Percentiles rank a stretch among this genome's conserved stretches.
phyloP scores from a whole-genome alignment of 1,284 basidiomycete species.

The Cryptococcus wingfieldii region DNA sequence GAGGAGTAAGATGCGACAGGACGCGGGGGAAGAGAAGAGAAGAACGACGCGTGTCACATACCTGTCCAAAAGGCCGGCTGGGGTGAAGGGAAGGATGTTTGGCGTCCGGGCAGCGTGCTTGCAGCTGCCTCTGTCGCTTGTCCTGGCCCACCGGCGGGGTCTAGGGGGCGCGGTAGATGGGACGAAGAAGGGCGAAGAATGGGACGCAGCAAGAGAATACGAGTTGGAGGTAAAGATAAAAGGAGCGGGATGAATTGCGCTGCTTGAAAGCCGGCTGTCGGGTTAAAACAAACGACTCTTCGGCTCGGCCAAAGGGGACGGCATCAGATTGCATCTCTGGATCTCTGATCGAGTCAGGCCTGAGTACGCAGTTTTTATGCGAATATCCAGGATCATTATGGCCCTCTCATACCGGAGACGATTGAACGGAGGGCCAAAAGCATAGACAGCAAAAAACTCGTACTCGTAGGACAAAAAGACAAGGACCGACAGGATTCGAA shows the following conservation, averaged over 20 bases:
- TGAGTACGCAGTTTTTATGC: too few relatives aligned
- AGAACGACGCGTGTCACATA: not conserved
- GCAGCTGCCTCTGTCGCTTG: not conserved
- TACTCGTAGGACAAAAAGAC: constrained; percentile 1
- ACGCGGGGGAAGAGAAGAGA: too few relatives aligned
- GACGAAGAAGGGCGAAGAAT: not conserved
- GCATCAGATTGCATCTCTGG: too few relatives aligned
- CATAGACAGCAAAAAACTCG: too few relatives aligned
- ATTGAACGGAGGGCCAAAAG: too few relatives aligned
- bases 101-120: not conserved
- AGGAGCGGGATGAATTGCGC: not conserved
- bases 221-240: not conserved
- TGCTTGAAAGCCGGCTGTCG: not conserved
- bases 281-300: not conserved
- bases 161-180: not conserved
- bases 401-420: too few relatives aligned
- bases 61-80: not conserved
- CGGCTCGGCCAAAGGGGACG: not conserved
- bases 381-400: too few relatives aligned
- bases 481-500: constrained; percentile 21
- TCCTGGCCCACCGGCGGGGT: not conserved
- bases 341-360: too few relatives aligned
- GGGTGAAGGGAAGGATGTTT: not conserved
- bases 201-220: not conserved
- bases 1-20: not conserved